Evolutionary conservation across 2,329 filamentous ascomycete species (phyloP).

Genomic region (Botryotinia narcissicola): DNA sequence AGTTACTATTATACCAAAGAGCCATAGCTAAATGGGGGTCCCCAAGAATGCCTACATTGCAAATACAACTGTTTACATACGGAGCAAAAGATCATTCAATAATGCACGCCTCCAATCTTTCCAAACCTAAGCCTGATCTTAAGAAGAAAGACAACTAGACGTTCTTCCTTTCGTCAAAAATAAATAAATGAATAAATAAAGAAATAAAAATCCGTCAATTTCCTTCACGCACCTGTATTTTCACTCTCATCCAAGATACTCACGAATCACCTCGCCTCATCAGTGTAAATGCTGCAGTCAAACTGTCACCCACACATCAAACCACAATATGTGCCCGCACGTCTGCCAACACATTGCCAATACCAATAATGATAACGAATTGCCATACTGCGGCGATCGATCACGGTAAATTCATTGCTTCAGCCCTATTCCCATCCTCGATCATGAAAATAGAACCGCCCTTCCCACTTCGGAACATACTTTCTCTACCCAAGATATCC

Average conservation of each 20-base stretch:
- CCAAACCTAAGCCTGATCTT: not conserved
- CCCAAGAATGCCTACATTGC: too few relatives aligned
- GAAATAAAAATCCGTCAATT: not conserved
- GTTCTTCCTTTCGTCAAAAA: not conserved
- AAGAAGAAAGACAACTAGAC: not conserved
- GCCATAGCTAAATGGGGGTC: not conserved
- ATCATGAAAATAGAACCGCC: not conserved
- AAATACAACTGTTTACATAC: too few relatives aligned
- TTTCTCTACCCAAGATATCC: rapidly evolving
- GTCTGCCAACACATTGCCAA: not conserved
- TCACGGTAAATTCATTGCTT: not conserved
- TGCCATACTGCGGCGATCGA: not conserved
- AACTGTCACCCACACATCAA: not conserved
- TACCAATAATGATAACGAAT: not conserved
- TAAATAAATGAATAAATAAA: not conserved
- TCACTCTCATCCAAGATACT: not conserved
- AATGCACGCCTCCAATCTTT: not conserved
- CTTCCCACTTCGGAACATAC: not conserved
- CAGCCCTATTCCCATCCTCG: not conserved
- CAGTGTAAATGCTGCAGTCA: not conserved
- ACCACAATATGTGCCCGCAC: not conserved
- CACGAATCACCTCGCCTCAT: not conserved
- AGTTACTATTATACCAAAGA: rapidly evolving
- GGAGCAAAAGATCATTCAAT: too few relatives aligned
- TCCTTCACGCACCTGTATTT: not conserved